Base-by-base conservation (phyloP, 768 basidiomycete species). In the Boletellus sp. region DNA sequence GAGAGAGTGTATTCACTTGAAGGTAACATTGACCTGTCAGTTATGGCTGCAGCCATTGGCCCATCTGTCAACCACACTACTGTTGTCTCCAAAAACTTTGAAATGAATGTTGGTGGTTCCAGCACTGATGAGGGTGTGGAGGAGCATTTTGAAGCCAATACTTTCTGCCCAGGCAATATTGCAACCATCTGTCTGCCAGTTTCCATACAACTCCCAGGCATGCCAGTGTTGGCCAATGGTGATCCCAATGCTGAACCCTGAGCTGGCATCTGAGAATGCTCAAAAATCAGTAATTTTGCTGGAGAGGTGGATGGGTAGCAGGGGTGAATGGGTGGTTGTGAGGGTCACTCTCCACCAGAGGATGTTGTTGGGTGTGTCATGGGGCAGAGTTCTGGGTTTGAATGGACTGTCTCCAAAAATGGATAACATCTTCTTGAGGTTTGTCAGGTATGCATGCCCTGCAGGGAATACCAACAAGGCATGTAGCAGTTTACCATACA, bases 111-210 rank as follows among this genome's bases (percentile, higher is more conserved):
- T n/a, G n/a, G n/a, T n/a, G n/a, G n/a, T n/a, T n/a, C 40, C 23
- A 3, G 34, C 0, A n/a, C 42, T 3, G 10, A 47, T 4, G 45
- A 67, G 42, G 7, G 61, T 38, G 1, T 7, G 37, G 19, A 70
- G 50, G 31, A 77, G 71, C n/a, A 78, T 54, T 22, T 75, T 63
- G 45, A 80, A 72, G 0, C 72, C 72, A 8, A 77, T 52, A 0
- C 70, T 71, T 53, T 80, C 75, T 0, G 75, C 74, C 77, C 78
- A 79, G 0, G 62, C 62, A 46, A 80, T 80, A 77, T 72, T 1
- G 65, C 28, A n/a, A n/a, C n/a, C n/a, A n/a, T n/a, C n/a, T n/a
- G n/a, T n/a, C n/a, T n/a, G n/a, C n/a, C n/a, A n/a, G 0, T 58
- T 50, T 13, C 61, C 54, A 0, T 56, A 31, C 8, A 72, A 61